Evolutionary conservation across 352 stramenopile species (phyloP).

Genomic region (Pythium sp.): DNA sequence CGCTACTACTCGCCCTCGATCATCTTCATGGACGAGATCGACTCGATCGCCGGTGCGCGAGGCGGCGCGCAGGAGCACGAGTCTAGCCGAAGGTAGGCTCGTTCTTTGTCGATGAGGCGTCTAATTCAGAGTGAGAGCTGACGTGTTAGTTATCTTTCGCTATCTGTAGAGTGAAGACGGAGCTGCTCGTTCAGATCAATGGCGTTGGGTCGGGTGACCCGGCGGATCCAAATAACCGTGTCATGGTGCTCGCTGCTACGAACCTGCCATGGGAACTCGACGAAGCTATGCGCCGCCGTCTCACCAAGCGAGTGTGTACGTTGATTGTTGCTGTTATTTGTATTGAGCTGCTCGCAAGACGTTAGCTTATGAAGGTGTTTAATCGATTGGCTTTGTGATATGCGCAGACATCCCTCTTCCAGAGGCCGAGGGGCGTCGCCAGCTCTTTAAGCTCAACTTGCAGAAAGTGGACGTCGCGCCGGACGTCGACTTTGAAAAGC

Average conservation of each 20-base stretch:
- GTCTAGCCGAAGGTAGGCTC: slow-evolving; percentile 62
- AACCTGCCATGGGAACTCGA: slow-evolving; percentile 98
- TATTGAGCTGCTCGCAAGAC: not conserved
- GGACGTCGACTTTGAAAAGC: slow-evolving; percentile 72
- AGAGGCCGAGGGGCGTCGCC: slow-evolving; percentile 45
- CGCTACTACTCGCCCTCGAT: slow-evolving; percentile 96
- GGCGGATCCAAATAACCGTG: slow-evolving; percentile 33
- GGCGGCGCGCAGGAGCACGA: slow-evolving; percentile 81
- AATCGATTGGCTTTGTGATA: not conserved
- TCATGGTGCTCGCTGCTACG: slow-evolving; percentile 94
- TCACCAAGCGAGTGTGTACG: slow-evolving; percentile 95
- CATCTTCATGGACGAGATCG: slow-evolving; percentile 99
- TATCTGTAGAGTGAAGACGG: slow-evolving; percentile 92
- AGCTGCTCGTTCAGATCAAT: slow-evolving; percentile 98
- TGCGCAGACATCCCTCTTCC: slow-evolving; percentile 50
- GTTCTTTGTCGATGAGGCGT: too few relatives aligned
- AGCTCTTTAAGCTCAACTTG: slow-evolving; percentile 79
- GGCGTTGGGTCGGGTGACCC: slow-evolving; percentile 56
- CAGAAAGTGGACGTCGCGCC: slow-evolving; percentile 72
- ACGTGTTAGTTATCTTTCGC: not conserved
- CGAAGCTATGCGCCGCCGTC: slow-evolving; percentile 91
- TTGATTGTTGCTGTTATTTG: not conserved
- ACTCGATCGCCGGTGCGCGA: slow-evolving; percentile 86
- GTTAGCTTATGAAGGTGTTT: not conserved
- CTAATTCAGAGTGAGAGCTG: not conserved